Base-by-base conservation (phyloP, 202 grass and related monocot genomes). In the Carex arenaria region DNA sequence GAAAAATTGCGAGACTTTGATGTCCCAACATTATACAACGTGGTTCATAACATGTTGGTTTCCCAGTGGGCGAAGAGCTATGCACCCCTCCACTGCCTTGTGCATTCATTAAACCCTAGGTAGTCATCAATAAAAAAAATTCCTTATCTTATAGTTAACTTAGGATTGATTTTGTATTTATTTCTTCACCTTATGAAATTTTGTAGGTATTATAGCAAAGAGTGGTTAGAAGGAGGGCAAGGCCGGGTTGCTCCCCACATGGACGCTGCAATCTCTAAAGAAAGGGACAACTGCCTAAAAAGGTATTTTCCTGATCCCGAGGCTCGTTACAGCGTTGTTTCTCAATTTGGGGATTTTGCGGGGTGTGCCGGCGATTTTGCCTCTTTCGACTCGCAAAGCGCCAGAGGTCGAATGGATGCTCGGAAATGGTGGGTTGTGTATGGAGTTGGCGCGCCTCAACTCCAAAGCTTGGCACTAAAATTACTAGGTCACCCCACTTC, bases 241-340 rank as follows among this genome's bases (percentile, higher is more conserved):
- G 47, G 71, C 22, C 71, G 71, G 30, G 47, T 75, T 75, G 47
- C 71, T 30, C 71, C 71, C 11, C 71, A 75, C 71, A 75, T 22
- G 71, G 71, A 75, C 9, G 45, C 71, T 18, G 45, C 71, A 54
- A 75, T 75, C 47, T 75, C 71, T 30, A 75, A 54, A 54, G 71
- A 75, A 75, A 75, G 71, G 71, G 71, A 75, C 71, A 75, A 75
- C 22, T 75, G 71, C 52, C 72, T 77, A 36, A 77, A 77, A 57
- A 77, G 28, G 14, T 77, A 77, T 28, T 77, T 77, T 56, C 72
- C 72, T 36, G 72, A 57, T 34, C 51, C 51, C 2, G 52, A 31
- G 52, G 72, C 10, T 57, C 51, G 51, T 57, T 77, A 77, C 28
- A 57, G 28, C 23, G 14, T 77, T 53, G 34, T 77, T 77, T 77